Conservation (phyloP, 1,284 basidiomycete species). For the Pseudozyma flocculosa region DNA sequence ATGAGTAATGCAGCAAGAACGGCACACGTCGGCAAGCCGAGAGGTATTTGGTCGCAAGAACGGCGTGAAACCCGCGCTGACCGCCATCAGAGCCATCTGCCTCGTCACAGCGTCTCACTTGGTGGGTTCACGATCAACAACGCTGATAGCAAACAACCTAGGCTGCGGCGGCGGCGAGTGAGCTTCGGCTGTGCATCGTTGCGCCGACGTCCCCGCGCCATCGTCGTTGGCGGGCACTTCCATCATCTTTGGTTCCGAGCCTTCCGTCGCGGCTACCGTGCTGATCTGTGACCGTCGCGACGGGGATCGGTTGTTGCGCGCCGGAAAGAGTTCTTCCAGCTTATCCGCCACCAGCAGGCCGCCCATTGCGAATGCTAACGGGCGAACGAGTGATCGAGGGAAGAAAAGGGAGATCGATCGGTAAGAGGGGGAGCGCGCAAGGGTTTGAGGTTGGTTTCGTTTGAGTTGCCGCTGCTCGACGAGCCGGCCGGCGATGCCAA, state of each 20-base stretch:
- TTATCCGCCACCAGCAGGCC: slow-evolving; percentile 23
- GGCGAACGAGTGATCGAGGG: not conserved
- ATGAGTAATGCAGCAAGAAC: too few species aligned
- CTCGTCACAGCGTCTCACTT: not conserved
- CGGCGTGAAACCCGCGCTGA: too few species aligned
- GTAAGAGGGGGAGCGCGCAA: too few species aligned
- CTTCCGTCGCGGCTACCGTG: not conserved
- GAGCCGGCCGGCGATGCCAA: too few species aligned
- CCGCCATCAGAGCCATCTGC: too few species aligned
- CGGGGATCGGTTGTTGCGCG: slow-evolving; percentile 12
- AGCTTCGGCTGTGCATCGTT: slow-evolving; percentile 7
- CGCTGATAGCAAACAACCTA: slow-evolving; percentile 14
- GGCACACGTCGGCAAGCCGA: too few species aligned
- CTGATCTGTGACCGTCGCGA: not conserved
- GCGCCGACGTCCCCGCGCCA: too few species aligned
- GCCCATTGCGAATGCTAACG: slow-evolving; percentile 12
- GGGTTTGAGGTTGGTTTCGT: too few species aligned
- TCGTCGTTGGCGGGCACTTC: not conserved
- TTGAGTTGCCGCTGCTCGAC: too few species aligned
- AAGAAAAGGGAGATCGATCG: too few species aligned
- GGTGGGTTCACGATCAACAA: slow-evolving; percentile 12
- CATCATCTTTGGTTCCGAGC: slow-evolving; percentile 5
- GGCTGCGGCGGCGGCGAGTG: too few species aligned
- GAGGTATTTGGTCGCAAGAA: too few species aligned
- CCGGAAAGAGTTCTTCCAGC: slow-evolving; percentile 26